Evolutionary conservation across 768 basidiomycete genomes (phyloP), one percentile per base, ranked within the genome.

Genomic region (Tylopilus vinaceipallidus): DNA sequence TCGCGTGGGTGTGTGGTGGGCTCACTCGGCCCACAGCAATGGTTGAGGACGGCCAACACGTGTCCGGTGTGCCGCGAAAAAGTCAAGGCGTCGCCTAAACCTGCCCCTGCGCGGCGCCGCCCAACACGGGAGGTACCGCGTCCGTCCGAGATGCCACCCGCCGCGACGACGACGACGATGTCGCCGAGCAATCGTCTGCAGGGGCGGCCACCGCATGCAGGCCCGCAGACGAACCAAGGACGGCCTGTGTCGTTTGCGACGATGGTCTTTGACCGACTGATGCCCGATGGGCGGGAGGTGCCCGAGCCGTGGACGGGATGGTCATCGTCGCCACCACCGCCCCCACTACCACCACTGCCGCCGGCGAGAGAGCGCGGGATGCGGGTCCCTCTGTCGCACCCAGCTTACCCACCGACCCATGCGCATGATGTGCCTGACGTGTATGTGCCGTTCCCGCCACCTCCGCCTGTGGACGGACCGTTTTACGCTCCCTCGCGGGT

Each of bases 11-110:
- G n/a, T n/a, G n/a, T n/a, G n/a, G n/a, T n/a, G n/a, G n/a, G n/a
- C 27, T 29, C 6, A 29, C 27, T 6, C 27, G 27, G 27, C 6
- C 12, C 12, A 12, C 51, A 90, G 85, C 83, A 89, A 86, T 92
- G 90, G 90, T 75, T 92, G 20, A 78, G 78, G 54, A 75, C 78
- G 4, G 87, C 88, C 5, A 81, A 74, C 43, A 90, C 88, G 0
- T 92, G 90, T 55, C 90, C 89, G 13, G 86, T 91, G 2, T 92
- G 89, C 65, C 84, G 89, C 35, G 79, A 82, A 56, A 69, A 76
- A 23, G 84, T 89, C 52, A 62, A 59, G 40, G 13, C 56, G 12
- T 56, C 59, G 2, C 58, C 60, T 26, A 63, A 62, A 29, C 60
- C 62, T 13, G 52, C 52, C 4, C 55, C 63, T 2, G 52, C 54